Base-by-base conservation (phyloP, 2,329 filamentous ascomycete genomes). In the Aspergillus fischeri region DNA sequence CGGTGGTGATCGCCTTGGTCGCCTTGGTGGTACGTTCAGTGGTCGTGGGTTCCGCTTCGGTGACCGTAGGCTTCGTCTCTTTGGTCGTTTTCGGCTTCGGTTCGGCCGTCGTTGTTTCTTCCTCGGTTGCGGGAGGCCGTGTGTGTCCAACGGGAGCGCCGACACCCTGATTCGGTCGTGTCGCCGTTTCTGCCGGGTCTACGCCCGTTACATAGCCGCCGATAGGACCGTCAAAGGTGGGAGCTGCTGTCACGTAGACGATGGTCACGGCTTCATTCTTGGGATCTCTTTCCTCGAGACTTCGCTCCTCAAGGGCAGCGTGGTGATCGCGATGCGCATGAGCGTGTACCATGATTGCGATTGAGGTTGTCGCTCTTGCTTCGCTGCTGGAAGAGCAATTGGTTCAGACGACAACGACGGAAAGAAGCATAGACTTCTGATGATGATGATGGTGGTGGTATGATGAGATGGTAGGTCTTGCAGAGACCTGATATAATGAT, bases 211-310 rank as follows among this genome's bases (percentile, higher is more conserved):
- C 72, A 63, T 78, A 81, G 58, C 79, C 79, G 55, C 73, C 80
- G 58, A 82, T 72, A 1, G 75, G 73, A 27, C 80, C 82, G 17
- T 74, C 70, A 61, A 83, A 85, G 42, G 82, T 84, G 54, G 79
- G 75, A 24, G 75, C 64, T 29, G 79, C 74, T 0, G 82, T 84
- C 49, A 83, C 75, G 67, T 83, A 81, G 45, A 84, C 75, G 44
- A 81, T 70, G 11, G 60, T 57, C 14, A 68, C 56, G 57, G 57
- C 50, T 32, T 57, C 41, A 49, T 52, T 56, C 24, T 62, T 55
- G 47, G 54, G 50, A 11, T 54, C 58, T 45, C 57, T 59, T 53
- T 56, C 53, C 41, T 63, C 59, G 5, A 55, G 54, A 28, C 51
- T 55, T 45, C 64, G 54, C 35, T 51, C 57, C 55, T 68, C 60